Evolutionary conservation across 2,329 filamentous ascomycete genomes (phyloP).

Genomic region (Pseudocercospora pini-densiflorae): DNA sequence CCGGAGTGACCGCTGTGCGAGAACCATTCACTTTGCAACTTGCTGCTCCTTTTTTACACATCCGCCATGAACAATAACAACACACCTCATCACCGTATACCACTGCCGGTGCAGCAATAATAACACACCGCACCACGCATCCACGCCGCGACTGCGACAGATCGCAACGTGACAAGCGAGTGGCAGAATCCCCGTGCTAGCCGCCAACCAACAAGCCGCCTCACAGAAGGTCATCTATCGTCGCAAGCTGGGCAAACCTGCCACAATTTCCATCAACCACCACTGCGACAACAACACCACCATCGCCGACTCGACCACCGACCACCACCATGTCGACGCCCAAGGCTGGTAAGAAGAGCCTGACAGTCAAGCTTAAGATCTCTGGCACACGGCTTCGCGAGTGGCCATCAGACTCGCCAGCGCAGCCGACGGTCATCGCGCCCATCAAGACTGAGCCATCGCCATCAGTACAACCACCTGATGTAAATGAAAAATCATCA

Average conservation of each 20-base stretch:
- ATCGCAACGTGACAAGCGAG: conserved; percentile 1
- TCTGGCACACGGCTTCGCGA: conserved; percentile 34
- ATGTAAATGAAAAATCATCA: conserved; percentile 45
- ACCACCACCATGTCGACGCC: conserved; percentile 33
- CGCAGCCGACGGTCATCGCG: conserved; percentile 5
- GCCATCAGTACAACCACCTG: conserved; percentile 39
- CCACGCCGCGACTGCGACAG: not conserved
- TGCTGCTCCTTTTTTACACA: not conserved
- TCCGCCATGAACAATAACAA: not conserved
- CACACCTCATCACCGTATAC: not conserved
- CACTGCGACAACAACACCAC: conserved; percentile 5
- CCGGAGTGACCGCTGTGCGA: not conserved
- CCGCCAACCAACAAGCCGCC: not conserved
- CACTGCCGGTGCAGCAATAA: conserved; percentile 6
- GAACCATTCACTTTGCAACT: not conserved
- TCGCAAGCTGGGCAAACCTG: not conserved
- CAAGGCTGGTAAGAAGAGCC: conserved; percentile 37
- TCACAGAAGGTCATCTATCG: not conserved
- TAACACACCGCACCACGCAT: not conserved
- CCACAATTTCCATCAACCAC: not conserved
- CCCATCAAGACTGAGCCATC: conserved; percentile 44
- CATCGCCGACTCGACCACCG: conserved; percentile 22
- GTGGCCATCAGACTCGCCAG: conserved; percentile 32
- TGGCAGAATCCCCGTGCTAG: conserved; percentile 2
- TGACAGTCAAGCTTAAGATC: conserved; percentile 36